A percentile compares a stretch with the other conserved stretches of the same genome.
Evolutionary conservation across 1,139 yeast genomes (phyloP).

Genomic region (Sugiyamaella castrensis): DNA sequence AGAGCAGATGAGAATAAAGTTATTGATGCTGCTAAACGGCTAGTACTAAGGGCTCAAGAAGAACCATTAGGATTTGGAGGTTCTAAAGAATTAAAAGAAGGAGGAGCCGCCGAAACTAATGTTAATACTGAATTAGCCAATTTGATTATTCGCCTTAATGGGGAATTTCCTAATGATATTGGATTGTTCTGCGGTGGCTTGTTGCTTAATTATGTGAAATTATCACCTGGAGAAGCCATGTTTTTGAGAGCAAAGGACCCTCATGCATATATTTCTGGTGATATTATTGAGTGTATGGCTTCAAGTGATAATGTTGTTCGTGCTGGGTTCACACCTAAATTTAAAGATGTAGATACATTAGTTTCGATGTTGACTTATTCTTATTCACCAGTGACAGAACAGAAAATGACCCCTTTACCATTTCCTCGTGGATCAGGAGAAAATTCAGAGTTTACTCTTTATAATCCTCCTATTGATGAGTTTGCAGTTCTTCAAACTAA

Average conservation of each 20-base stretch:
- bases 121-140: slow-evolving; percentile 57
- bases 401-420: slow-evolving; percentile 72
- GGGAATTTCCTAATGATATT: slow-evolving; percentile 88
- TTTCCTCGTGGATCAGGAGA: slow-evolving; percentile 63
- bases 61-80: slow-evolving; percentile 42
- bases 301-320: slow-evolving; percentile 97
- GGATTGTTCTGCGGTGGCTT: slow-evolving; percentile 96
- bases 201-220: slow-evolving; percentile 78
- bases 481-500: slow-evolving; percentile 84
- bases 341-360: slow-evolving; percentile 87
- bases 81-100: slow-evolving; percentile 43
- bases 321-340: slow-evolving; percentile 98
- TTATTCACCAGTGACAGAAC: slow-evolving; percentile 85
- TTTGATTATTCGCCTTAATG: slow-evolving; percentile 69
- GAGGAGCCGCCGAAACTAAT: slow-evolving; percentile 33
- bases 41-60: slow-evolving; percentile 58
- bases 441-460: slow-evolving; percentile 51
- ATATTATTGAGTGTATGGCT: slow-evolving; percentile 98
- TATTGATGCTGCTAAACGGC: slow-evolving; percentile 50
- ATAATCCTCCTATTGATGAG: slow-evolving; percentile 96
- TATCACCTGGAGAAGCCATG: slow-evolving; percentile 94
- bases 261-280: slow-evolving; percentile 95
- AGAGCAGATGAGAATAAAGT: slow-evolving; percentile 61
- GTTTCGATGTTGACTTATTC: slow-evolving; percentile 90
- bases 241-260: slow-evolving; percentile 96